These are phyloP conservation scores for Arthrobotrys conoides DNA, from an alignment of 2,329 filamentous ascomycete species.

Conservation along the genomic window DNA sequence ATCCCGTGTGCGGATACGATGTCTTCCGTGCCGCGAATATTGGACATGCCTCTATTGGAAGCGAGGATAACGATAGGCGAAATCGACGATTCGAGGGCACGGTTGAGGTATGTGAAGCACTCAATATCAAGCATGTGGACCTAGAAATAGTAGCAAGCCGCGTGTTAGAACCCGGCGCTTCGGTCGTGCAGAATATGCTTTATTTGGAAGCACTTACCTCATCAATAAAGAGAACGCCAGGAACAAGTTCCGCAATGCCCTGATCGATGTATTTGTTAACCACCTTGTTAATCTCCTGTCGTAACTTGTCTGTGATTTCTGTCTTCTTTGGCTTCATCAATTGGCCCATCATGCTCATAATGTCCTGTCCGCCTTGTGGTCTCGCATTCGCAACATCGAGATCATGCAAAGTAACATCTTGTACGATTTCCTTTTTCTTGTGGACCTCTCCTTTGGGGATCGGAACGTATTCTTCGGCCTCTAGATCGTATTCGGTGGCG, in stretches of 20 bases:
- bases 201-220: slow-evolving; percentile 75
- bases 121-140: slow-evolving; percentile 99
- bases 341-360: slow-evolving; percentile 99
- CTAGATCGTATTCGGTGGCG: slow-evolving; percentile 97
- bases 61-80: slow-evolving; percentile 97
- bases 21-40: slow-evolving; percentile 87
- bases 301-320: slow-evolving; percentile 97
- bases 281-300: slow-evolving; percentile 97
- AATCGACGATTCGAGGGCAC: slow-evolving; percentile 93
- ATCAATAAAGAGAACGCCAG: slow-evolving; percentile 97
- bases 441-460: slow-evolving; percentile 99
- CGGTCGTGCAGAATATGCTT: slow-evolving; percentile 62
- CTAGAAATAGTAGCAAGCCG: slow-evolving; percentile 69
- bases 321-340: slow-evolving; percentile 99
- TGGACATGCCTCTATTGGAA: slow-evolving; percentile 94
- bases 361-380: slow-evolving; percentile 94
- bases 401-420: slow-evolving; percentile 97
- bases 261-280: slow-evolving; percentile 99
- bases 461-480: slow-evolving; percentile 98
- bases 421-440: slow-evolving; percentile 99
- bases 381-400: slow-evolving; percentile 95
- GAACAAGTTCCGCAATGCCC: slow-evolving; percentile 96
- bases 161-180: slow-evolving; percentile 51
- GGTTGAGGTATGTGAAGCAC: slow-evolving; percentile 98
- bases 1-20: slow-evolving; percentile 91